Evolutionary conservation across 805 yeast genomes (phyloP), one percentile per base, ranked within the genome.

Genomic region (Torulaspora maleeae): DNA sequence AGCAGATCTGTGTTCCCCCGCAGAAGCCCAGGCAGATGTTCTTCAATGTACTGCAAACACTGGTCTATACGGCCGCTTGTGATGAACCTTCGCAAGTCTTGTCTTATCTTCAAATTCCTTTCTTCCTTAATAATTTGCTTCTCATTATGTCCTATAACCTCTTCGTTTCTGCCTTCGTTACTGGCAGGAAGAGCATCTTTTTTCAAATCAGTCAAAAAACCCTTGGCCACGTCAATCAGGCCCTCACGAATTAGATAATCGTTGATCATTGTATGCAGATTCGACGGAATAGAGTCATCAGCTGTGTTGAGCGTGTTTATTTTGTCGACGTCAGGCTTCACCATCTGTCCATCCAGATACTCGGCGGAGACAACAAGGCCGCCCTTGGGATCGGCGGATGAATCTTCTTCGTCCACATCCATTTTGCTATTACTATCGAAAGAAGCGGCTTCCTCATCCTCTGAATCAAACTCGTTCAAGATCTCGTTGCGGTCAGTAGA

Each of bases 241-340:
- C 88, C 88, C 43, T 74, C 72, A 55, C 80, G 78, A n/a, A 73
- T 69, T 30, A 83, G 72, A 57, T 80, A 82, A 15, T 63, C 67
- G 39, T 63, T 64, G 10, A 64, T 60, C 54, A 61, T 50, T 1
- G 56, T 50, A 38, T 64, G 61, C 34, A 64, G 46, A 5, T 59
- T 52, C 2, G 59, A 42, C 8, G 60, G 59, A 25, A 64, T 54
- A 3, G 65, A 58, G 25, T 57, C 61, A 42, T 61, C 60, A 5
- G 57, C 54, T 5, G 51, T 43, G 17, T 50, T 55, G 24, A 62
- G 41, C 13, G 47, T 42, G 41, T 63, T 63, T 5, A 62, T 43
- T 22, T 44, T 50, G 7, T 49, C 51, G 2, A 33, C 42, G 11
- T 49, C 47, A 2, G 66, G 67, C 43, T 58, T 60, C 16, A 36